Conservation (phyloP, 1,139 yeast species). For the Diutina catenulata region DNA sequence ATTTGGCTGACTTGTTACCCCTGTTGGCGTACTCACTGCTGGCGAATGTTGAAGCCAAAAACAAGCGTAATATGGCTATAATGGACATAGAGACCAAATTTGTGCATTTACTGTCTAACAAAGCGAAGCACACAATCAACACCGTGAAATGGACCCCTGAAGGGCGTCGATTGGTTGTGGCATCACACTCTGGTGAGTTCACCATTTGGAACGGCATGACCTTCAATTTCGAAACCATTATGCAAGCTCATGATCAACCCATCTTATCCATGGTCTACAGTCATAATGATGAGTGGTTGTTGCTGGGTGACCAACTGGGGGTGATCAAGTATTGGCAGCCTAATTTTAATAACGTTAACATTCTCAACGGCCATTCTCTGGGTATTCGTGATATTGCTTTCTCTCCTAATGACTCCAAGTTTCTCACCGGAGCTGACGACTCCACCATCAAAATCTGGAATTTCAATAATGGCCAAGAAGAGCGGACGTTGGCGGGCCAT, state of each 20-base stretch:
- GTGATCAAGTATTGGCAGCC: conserved; percentile 94
- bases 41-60: conserved; percentile 8
- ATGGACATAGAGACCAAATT: conserved; percentile 68
- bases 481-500: conserved; percentile 73
- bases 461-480: conserved; percentile 82
- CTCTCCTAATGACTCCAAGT: conserved; percentile 82
- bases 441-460: conserved; percentile 87
- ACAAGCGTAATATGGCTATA: conserved; percentile 28
- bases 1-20: conserved; percentile 62
- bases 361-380: conserved; percentile 67
- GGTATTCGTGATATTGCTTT: conserved; percentile 81
- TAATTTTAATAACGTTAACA: conserved; percentile 89
- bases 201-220: conserved; percentile 96
- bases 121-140: conserved; percentile 84
- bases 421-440: conserved; percentile 89
- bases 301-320: conserved; percentile 92
- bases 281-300: conserved; percentile 88
- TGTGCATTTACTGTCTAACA: conserved; percentile 83
- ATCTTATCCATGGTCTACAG: conserved; percentile 72
- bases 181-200: conserved; percentile 89
- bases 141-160: conserved; percentile 96
- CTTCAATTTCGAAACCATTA: conserved; percentile 90
- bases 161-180: conserved; percentile 81
- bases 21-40: conserved; percentile 44
- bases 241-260: conserved; percentile 96